A percentile compares a stretch with the other conserved stretches of the same genome.
phyloP scores from a whole-genome alignment of 495 filamentous ascomycete genomes.

The Penicillium soppii region DNA sequence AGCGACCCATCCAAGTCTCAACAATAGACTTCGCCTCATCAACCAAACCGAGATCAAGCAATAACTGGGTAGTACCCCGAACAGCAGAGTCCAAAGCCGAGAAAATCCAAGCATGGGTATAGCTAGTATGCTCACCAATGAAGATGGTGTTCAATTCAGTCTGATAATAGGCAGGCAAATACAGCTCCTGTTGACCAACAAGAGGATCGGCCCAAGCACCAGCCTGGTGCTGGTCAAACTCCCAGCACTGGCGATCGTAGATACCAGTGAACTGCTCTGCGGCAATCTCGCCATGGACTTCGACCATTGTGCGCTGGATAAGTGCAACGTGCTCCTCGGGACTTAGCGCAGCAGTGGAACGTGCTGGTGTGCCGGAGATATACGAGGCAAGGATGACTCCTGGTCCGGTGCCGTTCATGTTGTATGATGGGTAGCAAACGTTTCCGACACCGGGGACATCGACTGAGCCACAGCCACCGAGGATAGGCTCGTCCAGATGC shows the following conservation, averaged over 20 bases:
- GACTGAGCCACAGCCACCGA: slow-evolving; percentile 57
- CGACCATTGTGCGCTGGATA: slow-evolving; percentile 57
- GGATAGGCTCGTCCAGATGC: slow-evolving; percentile 57
- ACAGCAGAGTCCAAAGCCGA: slow-evolving; percentile 66
- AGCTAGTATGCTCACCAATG: slow-evolving; percentile 69
- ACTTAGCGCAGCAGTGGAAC: slow-evolving; percentile 43
- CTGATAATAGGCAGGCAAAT: slow-evolving; percentile 67
- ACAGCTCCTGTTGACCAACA: slow-evolving; percentile 62
- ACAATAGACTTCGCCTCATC: slow-evolving; percentile 67
- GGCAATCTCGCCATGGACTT: slow-evolving; percentile 59
- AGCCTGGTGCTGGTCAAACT: slow-evolving; percentile 50
- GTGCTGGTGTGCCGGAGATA: slow-evolving; percentile 42
- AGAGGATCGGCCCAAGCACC: slow-evolving; percentile 56
- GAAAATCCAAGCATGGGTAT: slow-evolving; percentile 75
- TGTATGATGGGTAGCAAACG: slow-evolving; percentile 65
- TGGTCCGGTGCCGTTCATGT: slow-evolving; percentile 59
- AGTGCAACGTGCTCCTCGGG: slow-evolving; percentile 55
- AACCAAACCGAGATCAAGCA: slow-evolving; percentile 66
- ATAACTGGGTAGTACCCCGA: slow-evolving; percentile 60
- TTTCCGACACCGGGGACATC: slow-evolving; percentile 59
- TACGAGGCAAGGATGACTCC: slow-evolving; percentile 64
- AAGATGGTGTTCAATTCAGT: slow-evolving; percentile 67
- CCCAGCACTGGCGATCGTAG: slow-evolving; percentile 60
- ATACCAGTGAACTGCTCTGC: slow-evolving; percentile 59
- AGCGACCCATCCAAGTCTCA: slow-evolving; percentile 68